These are phyloP conservation scores for Scheffersomyces parashehatae DNA, from an alignment of 1,139 yeast species.

Conservation along the genomic window DNA sequence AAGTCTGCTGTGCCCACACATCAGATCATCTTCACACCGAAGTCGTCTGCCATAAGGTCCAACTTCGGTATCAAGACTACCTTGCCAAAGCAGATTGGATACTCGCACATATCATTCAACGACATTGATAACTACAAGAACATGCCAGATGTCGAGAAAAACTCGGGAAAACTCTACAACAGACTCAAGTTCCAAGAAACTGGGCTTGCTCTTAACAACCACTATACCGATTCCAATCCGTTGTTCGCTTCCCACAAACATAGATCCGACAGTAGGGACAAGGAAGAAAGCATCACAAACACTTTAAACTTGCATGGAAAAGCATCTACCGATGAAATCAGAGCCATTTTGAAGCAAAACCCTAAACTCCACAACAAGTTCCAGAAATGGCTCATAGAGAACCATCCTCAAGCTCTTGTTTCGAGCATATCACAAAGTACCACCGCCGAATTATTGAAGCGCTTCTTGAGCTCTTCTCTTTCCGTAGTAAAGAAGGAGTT, in stretches of 20 bases:
- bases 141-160: slow-evolving; percentile 52
- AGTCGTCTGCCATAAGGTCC: slow-evolving; percentile 43
- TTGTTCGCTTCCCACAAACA: slow-evolving; percentile 9
- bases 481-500: slow-evolving; percentile 20
- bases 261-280: slow-evolving; percentile 14
- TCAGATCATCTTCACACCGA: slow-evolving; percentile 47
- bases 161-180: slow-evolving; percentile 40
- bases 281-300: slow-evolving; percentile 28
- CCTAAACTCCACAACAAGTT: slow-evolving; percentile 35
- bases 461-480: slow-evolving; percentile 24
- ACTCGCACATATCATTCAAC: slow-evolving; percentile 43
- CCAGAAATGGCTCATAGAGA: slow-evolving; percentile 34
- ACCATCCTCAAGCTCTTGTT: slow-evolving; percentile 35
- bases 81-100: slow-evolving; percentile 45
- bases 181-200: slow-evolving; percentile 46
- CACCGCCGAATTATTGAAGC: slow-evolving; percentile 24
- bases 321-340: slow-evolving; percentile 28
- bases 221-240: slow-evolving; percentile 21
- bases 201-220: slow-evolving; percentile 38
- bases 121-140: slow-evolving; percentile 44
- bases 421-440: slow-evolving; percentile 18
- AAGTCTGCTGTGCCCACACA: slow-evolving; percentile 40
- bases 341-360: slow-evolving; percentile 29
- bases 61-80: slow-evolving; percentile 47
- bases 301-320: slow-evolving; percentile 34